phyloP scores from a whole-genome alignment of 2,329 filamentous ascomycete genomes.

The Trichophyton simii region DNA sequence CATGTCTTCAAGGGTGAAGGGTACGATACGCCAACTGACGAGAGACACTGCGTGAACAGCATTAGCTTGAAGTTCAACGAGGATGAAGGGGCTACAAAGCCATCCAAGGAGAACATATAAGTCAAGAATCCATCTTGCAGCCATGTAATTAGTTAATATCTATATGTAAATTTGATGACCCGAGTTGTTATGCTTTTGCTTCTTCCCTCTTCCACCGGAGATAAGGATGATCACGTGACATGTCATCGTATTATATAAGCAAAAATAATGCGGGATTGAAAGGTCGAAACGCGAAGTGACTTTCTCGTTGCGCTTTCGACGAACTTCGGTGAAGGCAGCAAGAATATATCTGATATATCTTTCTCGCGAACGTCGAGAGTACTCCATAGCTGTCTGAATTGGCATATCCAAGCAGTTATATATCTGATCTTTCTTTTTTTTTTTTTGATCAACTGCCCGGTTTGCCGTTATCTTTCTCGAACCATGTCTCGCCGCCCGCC shows the following conservation, averaged over 20 bases:
- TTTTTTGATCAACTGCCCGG: background rate
- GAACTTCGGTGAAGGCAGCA: background rate
- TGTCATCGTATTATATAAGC: background rate
- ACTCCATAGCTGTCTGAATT: background rate
- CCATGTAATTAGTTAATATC: background rate
- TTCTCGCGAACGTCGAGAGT: background rate
- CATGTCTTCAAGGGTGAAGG: conserved; percentile 89
- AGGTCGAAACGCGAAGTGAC: background rate
- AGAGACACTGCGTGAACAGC: conserved; percentile 95
- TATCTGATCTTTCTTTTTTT: background rate
- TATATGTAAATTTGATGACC: background rate
- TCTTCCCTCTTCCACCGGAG: background rate
- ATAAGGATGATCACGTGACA: background rate
- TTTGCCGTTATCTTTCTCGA: background rate
- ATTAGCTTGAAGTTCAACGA: conserved; percentile 73
- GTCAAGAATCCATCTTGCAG: background rate
- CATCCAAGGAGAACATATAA: background rate
- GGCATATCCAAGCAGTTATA: background rate
- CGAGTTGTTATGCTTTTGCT: too few species aligned
- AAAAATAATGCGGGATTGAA: background rate
- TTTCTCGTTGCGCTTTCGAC: background rate
- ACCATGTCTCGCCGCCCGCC: conserved; percentile 28
- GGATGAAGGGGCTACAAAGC: conserved; percentile 38
- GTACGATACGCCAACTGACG: conserved; percentile 73
- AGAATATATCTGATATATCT: background rate